phyloP scores from a whole-genome alignment of 129 eudicot species.

The Lactuca sativa region DNA sequence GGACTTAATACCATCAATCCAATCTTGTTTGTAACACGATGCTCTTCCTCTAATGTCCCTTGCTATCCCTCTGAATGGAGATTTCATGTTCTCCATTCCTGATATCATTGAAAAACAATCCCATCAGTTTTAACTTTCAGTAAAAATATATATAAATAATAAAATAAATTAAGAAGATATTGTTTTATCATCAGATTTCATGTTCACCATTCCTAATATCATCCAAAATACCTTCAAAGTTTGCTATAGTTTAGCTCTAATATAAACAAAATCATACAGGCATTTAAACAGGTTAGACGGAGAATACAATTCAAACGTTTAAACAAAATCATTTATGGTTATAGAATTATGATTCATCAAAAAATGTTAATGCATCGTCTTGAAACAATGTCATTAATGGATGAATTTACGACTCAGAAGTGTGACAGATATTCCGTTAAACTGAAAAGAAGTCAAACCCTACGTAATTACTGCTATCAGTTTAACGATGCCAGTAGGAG shows the following conservation, averaged over 20 bases:
- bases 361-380: conserved; percentile 2
- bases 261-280: background rate
- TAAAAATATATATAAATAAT: too few relatives aligned
- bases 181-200: background rate
- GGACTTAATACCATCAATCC: conserved; percentile 50
- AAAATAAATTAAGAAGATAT: too few relatives aligned
- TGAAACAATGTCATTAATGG: conserved; percentile 3
- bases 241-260: background rate
- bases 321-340: background rate
- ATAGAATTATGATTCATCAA: background rate
- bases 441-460: background rate
- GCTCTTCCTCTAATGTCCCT: conserved; percentile 48
- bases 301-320: background rate
- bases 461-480: background rate
- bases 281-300: background rate
- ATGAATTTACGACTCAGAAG: background rate
- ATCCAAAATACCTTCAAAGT: background rate
- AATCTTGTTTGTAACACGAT: conserved; percentile 60
- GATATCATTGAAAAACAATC: conserved; percentile 17
- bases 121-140: background rate
- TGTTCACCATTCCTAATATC: background rate
- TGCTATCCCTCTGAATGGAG: conserved; percentile 50
- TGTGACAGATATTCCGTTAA: background rate
- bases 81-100: conserved; percentile 45
- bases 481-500: background rate